phyloP scores from a whole-genome alignment of 2,329 filamentous ascomycete species.

The Amauroascus verrucosus region DNA sequence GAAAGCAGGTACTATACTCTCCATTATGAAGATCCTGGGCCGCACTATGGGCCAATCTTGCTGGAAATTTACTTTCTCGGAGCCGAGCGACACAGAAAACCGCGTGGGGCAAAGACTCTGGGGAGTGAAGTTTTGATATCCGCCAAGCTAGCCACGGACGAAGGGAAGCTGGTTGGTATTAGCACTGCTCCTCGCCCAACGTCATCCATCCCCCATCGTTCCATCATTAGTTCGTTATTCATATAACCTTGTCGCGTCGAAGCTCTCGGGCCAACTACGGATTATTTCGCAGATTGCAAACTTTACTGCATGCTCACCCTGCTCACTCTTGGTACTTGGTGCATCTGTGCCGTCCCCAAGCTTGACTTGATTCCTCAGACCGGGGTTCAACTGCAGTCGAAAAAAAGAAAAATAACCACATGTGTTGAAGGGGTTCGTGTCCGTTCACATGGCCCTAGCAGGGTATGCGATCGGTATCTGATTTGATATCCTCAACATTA shows the following conservation, averaged over 20 bases:
- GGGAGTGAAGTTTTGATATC: background rate
- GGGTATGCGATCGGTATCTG: background rate
- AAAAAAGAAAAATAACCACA: no score
- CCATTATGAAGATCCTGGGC: slow-evolving; percentile 7
- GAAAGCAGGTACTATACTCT: slow-evolving; percentile 5
- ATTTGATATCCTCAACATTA: background rate
- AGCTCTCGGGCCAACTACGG: background rate
- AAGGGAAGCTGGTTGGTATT: slow-evolving; percentile 12
- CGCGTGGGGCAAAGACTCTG: slow-evolving; percentile 5
- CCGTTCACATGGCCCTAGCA: slow-evolving; percentile 6
- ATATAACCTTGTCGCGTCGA: slow-evolving; percentile 1
- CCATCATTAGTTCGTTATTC: background rate
- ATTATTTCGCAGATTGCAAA: background rate
- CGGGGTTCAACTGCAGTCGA: no score
- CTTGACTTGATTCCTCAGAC: background rate
- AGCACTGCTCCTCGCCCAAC: slow-evolving; percentile 2
- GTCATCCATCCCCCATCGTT: background rate
- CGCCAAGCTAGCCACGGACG: slow-evolving; percentile 11
- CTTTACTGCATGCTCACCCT: background rate
- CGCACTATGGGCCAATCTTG: slow-evolving; percentile 2
- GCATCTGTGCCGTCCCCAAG: background rate
- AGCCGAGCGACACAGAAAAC: background rate
- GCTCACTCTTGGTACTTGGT: background rate
- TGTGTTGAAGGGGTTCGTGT: slow-evolving; percentile 8
- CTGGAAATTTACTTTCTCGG: slow-evolving; percentile 7